Evolutionary conservation across 2,329 filamentous ascomycete genomes (phyloP).

Genomic region (Epichloe amarillans): DNA sequence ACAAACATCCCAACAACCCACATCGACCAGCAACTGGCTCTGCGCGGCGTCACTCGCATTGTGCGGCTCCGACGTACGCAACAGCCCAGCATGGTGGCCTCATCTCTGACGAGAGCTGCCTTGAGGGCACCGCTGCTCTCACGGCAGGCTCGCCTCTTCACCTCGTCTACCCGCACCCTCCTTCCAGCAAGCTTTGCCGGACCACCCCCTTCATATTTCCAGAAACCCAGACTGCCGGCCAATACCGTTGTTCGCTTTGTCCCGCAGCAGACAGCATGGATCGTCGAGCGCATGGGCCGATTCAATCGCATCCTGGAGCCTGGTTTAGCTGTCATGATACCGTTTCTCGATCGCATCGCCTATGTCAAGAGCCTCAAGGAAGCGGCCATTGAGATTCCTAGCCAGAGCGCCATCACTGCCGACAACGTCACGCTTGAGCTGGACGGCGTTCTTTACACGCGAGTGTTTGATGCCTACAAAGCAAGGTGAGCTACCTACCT

Average conservation of each 20-base stretch:
- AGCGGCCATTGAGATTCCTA: constrained; percentile 89
- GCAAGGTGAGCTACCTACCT: constrained; percentile 52
- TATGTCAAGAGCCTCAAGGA: constrained; percentile 98
- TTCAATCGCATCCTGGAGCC: constrained; percentile 90
- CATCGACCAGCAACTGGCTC: background rate
- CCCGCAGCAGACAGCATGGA: constrained; percentile 98
- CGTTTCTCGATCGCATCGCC: constrained; percentile 87
- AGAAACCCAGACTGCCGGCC: constrained; percentile 60
- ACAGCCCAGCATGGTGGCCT: constrained; percentile 4
- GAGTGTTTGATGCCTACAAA: constrained; percentile 97
- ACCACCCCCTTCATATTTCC: constrained; percentile 59
- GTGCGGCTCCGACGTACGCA: constrained; percentile 7
- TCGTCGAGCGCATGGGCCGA: constrained; percentile 98
- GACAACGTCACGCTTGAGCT: constrained; percentile 97
- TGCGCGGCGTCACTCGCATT: constrained; percentile 6
- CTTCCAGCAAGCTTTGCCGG: constrained; percentile 19
- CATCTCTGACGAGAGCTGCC: constrained; percentile 5
- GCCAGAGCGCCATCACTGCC: constrained; percentile 93
- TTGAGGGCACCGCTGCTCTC: constrained; percentile 6
- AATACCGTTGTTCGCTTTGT: constrained; percentile 96
- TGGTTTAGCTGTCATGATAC: constrained; percentile 76
- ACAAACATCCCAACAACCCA: background rate
- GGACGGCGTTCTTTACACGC: constrained; percentile 88
- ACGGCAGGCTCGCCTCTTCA: constrained; percentile 14
- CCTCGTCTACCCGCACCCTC: constrained; percentile 18